Evolutionary conservation across 1,284 basidiomycete genomes (phyloP).

Genomic region (Tilletia walkeri): DNA sequence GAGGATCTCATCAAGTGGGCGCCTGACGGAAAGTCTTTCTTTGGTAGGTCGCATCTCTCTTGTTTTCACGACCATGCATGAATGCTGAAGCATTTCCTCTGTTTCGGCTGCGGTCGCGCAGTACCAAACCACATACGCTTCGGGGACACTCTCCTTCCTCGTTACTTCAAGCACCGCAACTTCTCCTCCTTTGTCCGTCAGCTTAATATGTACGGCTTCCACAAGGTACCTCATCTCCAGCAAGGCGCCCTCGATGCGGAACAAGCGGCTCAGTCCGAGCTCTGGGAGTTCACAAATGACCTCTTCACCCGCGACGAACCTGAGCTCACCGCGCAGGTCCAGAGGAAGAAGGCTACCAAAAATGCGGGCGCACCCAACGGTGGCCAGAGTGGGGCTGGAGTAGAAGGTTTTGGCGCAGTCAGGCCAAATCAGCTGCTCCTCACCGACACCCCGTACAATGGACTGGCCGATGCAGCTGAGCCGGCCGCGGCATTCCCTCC

Average conservation of each 20-base stretch:
- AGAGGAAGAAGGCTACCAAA: constrained; percentile 61
- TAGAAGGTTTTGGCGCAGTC: background rate
- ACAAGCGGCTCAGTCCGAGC: constrained; percentile 66
- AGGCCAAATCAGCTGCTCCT: constrained; percentile 16
- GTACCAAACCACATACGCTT: constrained; percentile 92
- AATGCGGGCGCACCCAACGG: constrained; percentile 18
- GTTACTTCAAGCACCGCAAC: constrained; percentile 95
- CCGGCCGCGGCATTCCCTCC: constrained; percentile 43
- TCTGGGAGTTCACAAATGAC: constrained; percentile 90
- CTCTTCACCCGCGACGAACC: constrained; percentile 86
- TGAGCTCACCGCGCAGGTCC: constrained; percentile 83
- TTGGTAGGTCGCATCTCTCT: constrained; percentile 63
- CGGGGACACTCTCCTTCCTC: constrained; percentile 81
- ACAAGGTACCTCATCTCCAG: constrained; percentile 71
- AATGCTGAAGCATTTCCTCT: background rate
- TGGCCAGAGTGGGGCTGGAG: background rate
- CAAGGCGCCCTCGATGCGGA: constrained; percentile 73
- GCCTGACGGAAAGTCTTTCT: constrained; percentile 82
- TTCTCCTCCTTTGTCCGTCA: constrained; percentile 92
- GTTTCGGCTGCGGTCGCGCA: constrained; percentile 50
- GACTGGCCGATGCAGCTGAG: background rate
- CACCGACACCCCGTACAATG: background rate
- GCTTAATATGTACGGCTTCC: constrained; percentile 73
- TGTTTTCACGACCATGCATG: background rate
- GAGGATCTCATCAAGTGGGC: constrained; percentile 86